A percentile compares a stretch with the other conserved stretches of the same genome.
phyloP scores from a whole-genome alignment of 306 rosid species.

The Sechiopsis laciniata region DNA sequence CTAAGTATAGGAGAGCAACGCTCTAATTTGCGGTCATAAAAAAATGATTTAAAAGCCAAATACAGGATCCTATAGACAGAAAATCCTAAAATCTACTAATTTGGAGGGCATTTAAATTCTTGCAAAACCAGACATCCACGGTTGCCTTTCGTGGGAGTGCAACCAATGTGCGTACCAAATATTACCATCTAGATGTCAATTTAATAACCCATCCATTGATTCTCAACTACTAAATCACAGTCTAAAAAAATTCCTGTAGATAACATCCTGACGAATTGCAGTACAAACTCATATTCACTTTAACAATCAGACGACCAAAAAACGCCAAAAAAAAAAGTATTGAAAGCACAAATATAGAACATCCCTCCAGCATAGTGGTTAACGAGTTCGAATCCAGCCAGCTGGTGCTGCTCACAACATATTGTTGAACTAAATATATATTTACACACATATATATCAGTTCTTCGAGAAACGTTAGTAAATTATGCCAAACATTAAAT shows the following conservation, averaged over 20 bases:
- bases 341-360: background rate
- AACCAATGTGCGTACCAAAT: background rate
- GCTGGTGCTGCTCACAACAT: too few species aligned
- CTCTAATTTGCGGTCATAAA: too few species aligned
- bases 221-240: conserved; percentile 4
- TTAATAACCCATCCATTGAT: conserved; percentile 4
- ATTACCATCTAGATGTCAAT: background rate
- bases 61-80: background rate
- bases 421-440: too few species aligned
- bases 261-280: background rate
- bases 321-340: background rate
- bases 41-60: background rate
- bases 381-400: too few species aligned
- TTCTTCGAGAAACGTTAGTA: conserved; percentile 14
- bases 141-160: background rate
- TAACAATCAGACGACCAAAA: background rate
- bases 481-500: conserved; percentile 7
- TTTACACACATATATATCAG: too few species aligned
- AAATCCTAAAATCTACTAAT: conserved; percentile 5
- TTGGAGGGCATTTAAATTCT: background rate
- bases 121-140: background rate
- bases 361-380: background rate
- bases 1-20: too few species aligned
- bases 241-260: background rate
- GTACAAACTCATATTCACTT: conserved; percentile 11